A percentile compares a stretch with the other conserved stretches of the same genome.
Conservation (phyloP, 2,329 filamentous ascomycete species). For the Aplosporella prunicola region DNA sequence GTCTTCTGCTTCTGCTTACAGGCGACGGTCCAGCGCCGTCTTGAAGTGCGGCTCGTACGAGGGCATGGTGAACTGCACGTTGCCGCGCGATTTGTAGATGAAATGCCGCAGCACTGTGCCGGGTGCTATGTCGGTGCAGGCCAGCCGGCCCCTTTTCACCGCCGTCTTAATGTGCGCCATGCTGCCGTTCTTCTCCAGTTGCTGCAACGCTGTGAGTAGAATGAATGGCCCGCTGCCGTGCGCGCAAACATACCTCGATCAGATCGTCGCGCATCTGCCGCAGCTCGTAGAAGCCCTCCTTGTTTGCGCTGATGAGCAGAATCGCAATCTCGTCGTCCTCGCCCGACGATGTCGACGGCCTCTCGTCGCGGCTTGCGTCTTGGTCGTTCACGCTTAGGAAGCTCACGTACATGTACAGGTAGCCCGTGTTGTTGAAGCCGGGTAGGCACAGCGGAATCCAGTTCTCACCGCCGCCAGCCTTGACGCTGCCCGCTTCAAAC, state of each 20-base stretch:
- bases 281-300: conserved; percentile 86
- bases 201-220: conserved; percentile 36
- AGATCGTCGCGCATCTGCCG: conserved; percentile 59
- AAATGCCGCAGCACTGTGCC: conserved; percentile 81
- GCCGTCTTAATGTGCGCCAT: conserved; percentile 66
- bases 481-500: conserved; percentile 87
- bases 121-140: conserved; percentile 65
- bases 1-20: conserved; percentile 40
- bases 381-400: conserved; percentile 61
- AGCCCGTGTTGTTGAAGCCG: conserved; percentile 93
- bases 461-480: conserved; percentile 86
- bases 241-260: conserved; percentile 41
- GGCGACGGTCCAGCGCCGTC: conserved; percentile 51
- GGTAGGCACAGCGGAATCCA: conserved; percentile 96
- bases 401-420: conserved; percentile 98
- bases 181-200: conserved; percentile 66
- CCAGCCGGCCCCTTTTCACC: conserved; percentile 60
- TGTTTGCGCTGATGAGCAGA: conserved; percentile 83
- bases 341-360: conserved; percentile 25
- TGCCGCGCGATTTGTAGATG: conserved; percentile 85
- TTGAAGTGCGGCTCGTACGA: conserved; percentile 63
- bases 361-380: conserved; percentile 34
- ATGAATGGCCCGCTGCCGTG: no score
- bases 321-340: conserved; percentile 71
- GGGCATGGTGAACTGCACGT: conserved; percentile 94